phyloP scores from a whole-genome alignment of 2,329 filamentous ascomycete genomes.

The Aspergillus pseudonomiae region DNA sequence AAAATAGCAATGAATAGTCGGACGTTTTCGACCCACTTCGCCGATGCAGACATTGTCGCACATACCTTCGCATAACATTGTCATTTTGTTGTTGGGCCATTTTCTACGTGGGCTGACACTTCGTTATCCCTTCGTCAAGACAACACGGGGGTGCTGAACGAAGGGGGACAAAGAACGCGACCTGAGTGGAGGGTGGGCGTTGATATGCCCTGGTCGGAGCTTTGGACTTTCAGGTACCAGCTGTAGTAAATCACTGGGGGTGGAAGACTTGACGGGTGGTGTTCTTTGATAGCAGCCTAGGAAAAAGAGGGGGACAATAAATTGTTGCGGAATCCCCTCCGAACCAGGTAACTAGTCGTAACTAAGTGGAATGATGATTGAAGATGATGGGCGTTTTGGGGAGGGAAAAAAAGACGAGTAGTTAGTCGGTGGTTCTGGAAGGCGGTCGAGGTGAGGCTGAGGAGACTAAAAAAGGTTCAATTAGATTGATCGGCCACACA shows the following conservation, averaged over 20 bases:
- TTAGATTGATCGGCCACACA: conserved; percentile 3
- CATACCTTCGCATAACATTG: conserved; percentile 61
- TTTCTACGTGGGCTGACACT: conserved; percentile 15
- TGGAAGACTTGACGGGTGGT: not conserved
- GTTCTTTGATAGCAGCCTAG: not conserved
- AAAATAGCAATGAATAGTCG: not conserved
- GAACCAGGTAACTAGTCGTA: not conserved
- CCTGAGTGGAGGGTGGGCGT: conserved; percentile 3
- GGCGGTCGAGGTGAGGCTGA: conserved; percentile 36
- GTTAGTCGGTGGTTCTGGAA: conserved; percentile 22
- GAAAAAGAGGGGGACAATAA: not conserved
- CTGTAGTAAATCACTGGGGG: not conserved
- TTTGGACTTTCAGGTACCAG: not conserved
- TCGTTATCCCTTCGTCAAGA: conserved; percentile 5
- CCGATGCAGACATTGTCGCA: conserved; percentile 12
- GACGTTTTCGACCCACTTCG: not conserved
- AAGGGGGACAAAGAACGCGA: not conserved
- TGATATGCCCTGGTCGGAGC: conserved; percentile 14
- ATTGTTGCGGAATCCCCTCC: not conserved
- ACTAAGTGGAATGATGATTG: not conserved
- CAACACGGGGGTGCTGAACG: conserved; percentile 11
- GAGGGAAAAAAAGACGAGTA: not conserved
- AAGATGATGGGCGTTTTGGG: not conserved
- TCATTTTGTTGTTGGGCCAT: conserved; percentile 46
- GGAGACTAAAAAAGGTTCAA: conserved; percentile 3